Evolutionary conservation across 2,329 filamentous ascomycete species (phyloP), one percentile per base, ranked within the genome.

Genomic region (Beauveria rudraprayagi): DNA sequence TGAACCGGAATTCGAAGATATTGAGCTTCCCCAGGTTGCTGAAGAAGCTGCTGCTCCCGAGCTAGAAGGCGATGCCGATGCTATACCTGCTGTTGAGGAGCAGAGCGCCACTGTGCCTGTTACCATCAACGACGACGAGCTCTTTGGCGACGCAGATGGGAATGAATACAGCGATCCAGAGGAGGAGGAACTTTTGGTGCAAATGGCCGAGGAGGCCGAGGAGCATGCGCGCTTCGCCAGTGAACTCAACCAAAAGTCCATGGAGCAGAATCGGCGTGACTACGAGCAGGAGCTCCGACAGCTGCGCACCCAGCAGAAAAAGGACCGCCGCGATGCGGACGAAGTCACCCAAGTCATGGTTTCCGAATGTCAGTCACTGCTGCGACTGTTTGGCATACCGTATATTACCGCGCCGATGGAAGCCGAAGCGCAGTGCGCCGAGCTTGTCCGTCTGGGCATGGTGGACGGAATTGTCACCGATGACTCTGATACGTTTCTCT

Each of bases 321-420:
- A 96, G 71, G 94, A 99, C 69, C 88, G 92, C 1, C 85, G 94
- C 68, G 94, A 99, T 71, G 93, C 95, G 0, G 95, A 99, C 68
- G 94, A 99, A 73, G 93, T 99, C 4, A 96, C 92, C 0, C 90
- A 96, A 66, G 88, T 93, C 66, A 99, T 99, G 94, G 86, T 97
- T 46, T 85, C 88, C 1, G 95, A 99, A 74, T 97, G 94, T 65
- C 94, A 99, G 71, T 88, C 94, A 51, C 82, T 99, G 0, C 83
- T 99, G 22, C 83, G 86, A 5, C 83, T 97, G 9, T 99, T 99
- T 72, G 94, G 94, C 0, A 84, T 99, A 11, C 94, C 94, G 0
- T 99, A 99, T 70, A 88, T 99, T 67, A 99, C 93, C 0, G 94
- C 94, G 0, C 95, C 95, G 0, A 97, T 97, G 94, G 94, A 99